Percentiles rank a stretch among this genome's conserved stretches.
These are phyloP conservation scores for Tetrahymena thermophila DNA, from an alignment of 73 alveolate species.

Conservation along the genomic window DNA sequence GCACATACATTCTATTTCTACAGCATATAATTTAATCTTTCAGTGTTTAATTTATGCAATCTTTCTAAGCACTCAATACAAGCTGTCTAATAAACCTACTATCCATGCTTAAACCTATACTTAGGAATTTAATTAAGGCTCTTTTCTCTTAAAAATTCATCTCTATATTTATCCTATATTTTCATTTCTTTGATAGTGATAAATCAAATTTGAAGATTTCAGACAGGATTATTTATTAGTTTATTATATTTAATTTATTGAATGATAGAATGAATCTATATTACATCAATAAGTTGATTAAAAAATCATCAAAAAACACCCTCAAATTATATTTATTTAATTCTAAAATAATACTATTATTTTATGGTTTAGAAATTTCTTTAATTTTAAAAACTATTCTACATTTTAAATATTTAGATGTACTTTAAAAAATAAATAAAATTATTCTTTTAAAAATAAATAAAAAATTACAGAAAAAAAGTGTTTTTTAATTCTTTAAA, in stretches of 20 bases:
- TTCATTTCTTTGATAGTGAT: neutral
- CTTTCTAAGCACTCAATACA: neutral
- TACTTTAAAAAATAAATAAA: too few relatives aligned
- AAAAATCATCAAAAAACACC: neutral
- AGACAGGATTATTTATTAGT: neutral
- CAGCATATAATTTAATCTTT: neutral
- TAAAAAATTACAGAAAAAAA: too few relatives aligned
- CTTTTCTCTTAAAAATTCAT: neutral
- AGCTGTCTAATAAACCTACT: neutral
- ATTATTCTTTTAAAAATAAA: too few relatives aligned
- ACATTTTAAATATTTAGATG: too few relatives aligned
- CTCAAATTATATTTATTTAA: neutral
- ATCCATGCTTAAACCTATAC: neutral
- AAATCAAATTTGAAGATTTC: neutral
- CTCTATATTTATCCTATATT: neutral
- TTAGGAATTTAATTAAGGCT: neutral
- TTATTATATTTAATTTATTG: too few relatives aligned
- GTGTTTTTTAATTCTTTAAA: too few relatives aligned
- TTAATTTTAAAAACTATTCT: neutral
- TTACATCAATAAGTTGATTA: neutral
- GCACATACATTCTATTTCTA: neutral
- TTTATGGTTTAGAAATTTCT: neutral
- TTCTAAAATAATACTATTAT: neutral
- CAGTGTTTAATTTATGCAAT: neutral
- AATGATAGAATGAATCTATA: neutral